phyloP scores from a whole-genome alignment of 2,329 filamentous ascomycete species.

The Aspergillus sclerotialis region DNA sequence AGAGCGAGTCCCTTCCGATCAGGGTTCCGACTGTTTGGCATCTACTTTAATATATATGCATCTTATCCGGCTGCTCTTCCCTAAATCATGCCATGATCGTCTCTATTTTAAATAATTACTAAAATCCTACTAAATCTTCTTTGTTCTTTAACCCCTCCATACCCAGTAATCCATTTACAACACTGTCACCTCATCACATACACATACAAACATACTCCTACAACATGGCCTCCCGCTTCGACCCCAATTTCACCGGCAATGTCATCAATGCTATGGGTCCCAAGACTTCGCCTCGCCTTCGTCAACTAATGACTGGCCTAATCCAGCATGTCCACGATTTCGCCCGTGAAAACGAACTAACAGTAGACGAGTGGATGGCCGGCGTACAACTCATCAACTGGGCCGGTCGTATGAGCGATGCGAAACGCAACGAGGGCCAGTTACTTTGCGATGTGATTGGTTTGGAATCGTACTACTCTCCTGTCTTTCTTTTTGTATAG shows the following conservation, averaged over 20 bases:
- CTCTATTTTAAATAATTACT: too few relatives aligned
- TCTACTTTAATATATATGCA: too few relatives aligned
- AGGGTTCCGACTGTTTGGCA: too few relatives aligned
- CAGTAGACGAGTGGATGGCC: constrained; percentile 67
- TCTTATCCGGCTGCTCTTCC: too few relatives aligned
- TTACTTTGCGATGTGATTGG: constrained; percentile 67
- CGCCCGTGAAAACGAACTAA: constrained; percentile 68
- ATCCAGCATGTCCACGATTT: constrained; percentile 73
- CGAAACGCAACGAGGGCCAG: constrained; percentile 67
- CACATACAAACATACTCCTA: background rate
- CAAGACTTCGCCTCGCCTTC: constrained; percentile 57
- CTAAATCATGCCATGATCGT: too few relatives aligned
- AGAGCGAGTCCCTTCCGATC: too few relatives aligned
- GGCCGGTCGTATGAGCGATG: constrained; percentile 61
- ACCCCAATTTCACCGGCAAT: constrained; percentile 59
- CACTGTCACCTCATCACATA: too few relatives aligned
- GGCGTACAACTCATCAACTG: constrained; percentile 70
- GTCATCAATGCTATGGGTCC: constrained; percentile 69
- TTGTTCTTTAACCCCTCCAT: too few relatives aligned
- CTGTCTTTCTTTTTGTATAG: too few relatives aligned
- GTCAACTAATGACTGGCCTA: constrained; percentile 56
- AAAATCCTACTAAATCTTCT: too few relatives aligned
- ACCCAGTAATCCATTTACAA: too few relatives aligned
- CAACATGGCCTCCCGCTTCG: constrained; percentile 28
- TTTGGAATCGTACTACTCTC: constrained; percentile 59